Evolutionary conservation across 192 early-diverging fungal species (phyloP), one percentile per base, ranked within the genome.

Genomic region (Gaertneriomyces semiglobifer): DNA sequence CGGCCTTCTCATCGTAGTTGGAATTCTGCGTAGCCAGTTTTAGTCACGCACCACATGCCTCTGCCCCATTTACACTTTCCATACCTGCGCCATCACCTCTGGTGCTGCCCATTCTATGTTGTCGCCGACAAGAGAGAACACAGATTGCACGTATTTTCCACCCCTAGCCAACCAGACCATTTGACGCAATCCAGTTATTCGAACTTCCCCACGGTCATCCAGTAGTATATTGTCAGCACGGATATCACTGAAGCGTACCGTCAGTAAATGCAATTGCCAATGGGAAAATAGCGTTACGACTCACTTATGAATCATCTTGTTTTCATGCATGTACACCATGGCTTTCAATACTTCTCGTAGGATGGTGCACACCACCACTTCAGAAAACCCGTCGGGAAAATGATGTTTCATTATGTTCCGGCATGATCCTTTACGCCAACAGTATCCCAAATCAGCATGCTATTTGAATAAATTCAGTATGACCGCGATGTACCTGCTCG

Each of bases 71-170:
- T 20, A 53, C n/a, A 8, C 18, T 54, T 11, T 9, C n/a, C 39
- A 38, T 53, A 72, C 78, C 74, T 83, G 82, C 0, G 81, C 82
- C 63, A 85, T 79, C 14, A 86, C 74, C 59, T 86, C 85, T 14
- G 85, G 85, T 9, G 85, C 79, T 4, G 79, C 77, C 82, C 82
- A 84, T 62, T 83, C 81, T 38, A 79, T 79, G 64, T 81, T 85
- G 53, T 84, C 79, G 9, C 84, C 81, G 38, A 84, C 74, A 5
- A 76, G 67, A 7, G 78, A 80, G 74, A 86, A 86, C 0, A 71
- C 77, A 8, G 76, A 71, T 57, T 77, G 60, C 8, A 69, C 45
- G 55, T 75, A 71, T 57, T 62, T 56, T 0, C 84, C 84, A 47
- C 72, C 57, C 43, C 73, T 71, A n/a, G 71, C 42, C 48, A 86